phyloP scores from a whole-genome alignment of 306 rosid species.

The Casuarina equisetifolia region DNA sequence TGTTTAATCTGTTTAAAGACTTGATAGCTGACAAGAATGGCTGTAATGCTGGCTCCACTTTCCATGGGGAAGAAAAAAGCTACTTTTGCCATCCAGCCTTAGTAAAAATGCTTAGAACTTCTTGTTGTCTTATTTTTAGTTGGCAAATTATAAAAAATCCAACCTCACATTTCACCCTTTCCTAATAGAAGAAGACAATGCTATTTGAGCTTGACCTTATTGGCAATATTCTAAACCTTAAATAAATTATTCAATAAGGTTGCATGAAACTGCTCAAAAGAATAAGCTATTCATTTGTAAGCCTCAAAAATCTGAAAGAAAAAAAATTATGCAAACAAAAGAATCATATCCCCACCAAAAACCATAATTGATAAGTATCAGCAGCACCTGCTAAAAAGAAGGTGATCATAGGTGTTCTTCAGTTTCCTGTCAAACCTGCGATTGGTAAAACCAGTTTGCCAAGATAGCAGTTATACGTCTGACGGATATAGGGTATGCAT shows the following conservation, averaged over 20 bases:
- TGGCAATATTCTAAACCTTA: slow-evolving; percentile 1
- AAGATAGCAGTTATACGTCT: background rate
- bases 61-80: background rate
- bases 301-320: background rate
- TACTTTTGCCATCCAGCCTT: background rate
- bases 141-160: background rate
- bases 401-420: slow-evolving; percentile 92
- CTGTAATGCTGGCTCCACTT: background rate
- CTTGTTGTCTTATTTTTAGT: background rate
- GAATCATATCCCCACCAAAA: background rate
- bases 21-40: slow-evolving; percentile 6
- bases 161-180: background rate
- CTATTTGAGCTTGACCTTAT: background rate
- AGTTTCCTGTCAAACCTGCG: slow-evolving; percentile 96
- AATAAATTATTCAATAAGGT: background rate
- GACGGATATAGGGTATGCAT: background rate
- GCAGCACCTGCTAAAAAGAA: slow-evolving; percentile 93
- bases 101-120: background rate
- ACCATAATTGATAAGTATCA: slow-evolving; percentile 22
- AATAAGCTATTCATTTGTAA: background rate
- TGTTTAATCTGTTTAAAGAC: background rate
- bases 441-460: slow-evolving; percentile 6
- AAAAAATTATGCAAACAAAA: slow-evolving; percentile 4
- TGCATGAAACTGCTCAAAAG: background rate
- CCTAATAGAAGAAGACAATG: background rate